A percentile compares a stretch with the other conserved stretches of the same genome.
These are phyloP conservation scores for Akanthomyces dipterigenus DNA, from an alignment of 2,329 filamentous ascomycete genomes.

Conservation along the genomic window DNA sequence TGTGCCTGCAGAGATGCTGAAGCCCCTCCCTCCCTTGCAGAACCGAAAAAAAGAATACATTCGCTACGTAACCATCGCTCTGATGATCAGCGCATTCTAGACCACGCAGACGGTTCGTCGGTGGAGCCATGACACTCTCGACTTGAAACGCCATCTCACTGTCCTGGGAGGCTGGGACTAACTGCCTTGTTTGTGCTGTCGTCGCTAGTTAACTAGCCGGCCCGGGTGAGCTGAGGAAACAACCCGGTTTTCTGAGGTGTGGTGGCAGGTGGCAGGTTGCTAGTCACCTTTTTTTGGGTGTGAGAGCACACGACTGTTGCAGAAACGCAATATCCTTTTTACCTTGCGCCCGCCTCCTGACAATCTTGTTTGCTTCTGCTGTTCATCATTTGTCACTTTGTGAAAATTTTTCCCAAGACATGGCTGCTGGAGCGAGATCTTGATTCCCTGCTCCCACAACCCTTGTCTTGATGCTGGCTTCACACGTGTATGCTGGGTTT, in stretches of 20 bases:
- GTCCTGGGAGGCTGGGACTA: not conserved
- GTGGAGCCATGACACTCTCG: conserved; percentile 4
- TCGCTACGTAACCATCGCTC: not conserved
- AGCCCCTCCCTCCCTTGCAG: no score
- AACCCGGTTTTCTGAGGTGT: not conserved
- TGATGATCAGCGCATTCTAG: conserved; percentile 4
- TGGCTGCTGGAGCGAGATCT: not conserved
- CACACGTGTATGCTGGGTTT: not conserved
- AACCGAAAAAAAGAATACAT: not conserved
- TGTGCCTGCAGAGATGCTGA: no score
- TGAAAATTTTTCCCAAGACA: no score
- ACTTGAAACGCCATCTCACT: not conserved
- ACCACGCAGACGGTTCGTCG: not conserved
- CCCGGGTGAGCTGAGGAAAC: not conserved
- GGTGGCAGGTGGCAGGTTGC: not conserved
- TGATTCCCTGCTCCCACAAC: not conserved
- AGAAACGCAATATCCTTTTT: no score
- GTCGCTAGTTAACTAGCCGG: not conserved
- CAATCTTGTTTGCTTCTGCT: no score
- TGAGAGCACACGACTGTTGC: no score
- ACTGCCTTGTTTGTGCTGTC: no score
- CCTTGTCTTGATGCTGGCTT: not conserved
- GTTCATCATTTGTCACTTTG: no score
- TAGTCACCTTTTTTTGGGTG: no score
- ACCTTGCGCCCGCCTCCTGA: no score